Percentiles rank a stretch among this genome's conserved stretches.
Evolutionary conservation across 2,329 filamentous ascomycete species (phyloP).

Genomic region (Alternaria gaisen): DNA sequence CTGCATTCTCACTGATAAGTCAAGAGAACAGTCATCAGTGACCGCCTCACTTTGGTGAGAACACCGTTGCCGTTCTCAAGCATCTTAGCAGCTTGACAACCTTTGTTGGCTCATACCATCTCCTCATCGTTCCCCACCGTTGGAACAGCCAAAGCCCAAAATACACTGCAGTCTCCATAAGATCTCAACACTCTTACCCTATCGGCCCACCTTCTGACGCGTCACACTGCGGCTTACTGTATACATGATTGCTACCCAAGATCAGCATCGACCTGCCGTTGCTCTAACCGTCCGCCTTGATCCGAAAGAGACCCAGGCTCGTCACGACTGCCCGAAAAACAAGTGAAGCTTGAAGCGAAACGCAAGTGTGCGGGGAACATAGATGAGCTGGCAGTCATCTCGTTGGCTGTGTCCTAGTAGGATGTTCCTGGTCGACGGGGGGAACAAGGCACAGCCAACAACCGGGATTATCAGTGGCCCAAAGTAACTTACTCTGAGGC

Average conservation of each 20-base stretch:
- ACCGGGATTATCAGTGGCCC: constrained; percentile 1
- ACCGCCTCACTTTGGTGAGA: constrained; percentile 7
- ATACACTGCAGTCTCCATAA: constrained; percentile 1
- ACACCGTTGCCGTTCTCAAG: not conserved
- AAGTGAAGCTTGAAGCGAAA: constrained; percentile 12
- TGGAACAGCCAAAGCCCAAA: constrained; percentile 5
- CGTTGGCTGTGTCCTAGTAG: constrained; percentile 7
- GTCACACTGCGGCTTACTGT: constrained; percentile 7
- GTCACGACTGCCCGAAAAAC: constrained; percentile 9
- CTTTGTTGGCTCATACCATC: constrained; percentile 3
- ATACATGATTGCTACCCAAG: constrained; percentile 4
- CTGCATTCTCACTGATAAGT: constrained; percentile 10
- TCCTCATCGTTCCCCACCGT: constrained; percentile 1
- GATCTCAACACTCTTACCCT: constrained; percentile 2
- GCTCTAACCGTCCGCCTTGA: constrained; percentile 4
- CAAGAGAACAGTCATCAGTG: constrained; percentile 5
- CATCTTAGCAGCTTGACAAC: not conserved
- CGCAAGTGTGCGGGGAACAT: constrained; percentile 19
- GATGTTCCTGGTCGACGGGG: constrained; percentile 12
- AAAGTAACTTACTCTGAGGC: constrained; percentile 5
- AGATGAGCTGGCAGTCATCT: constrained; percentile 9
- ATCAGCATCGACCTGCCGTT: constrained; percentile 10
- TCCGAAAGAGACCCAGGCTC: constrained; percentile 9
- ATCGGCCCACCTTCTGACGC: constrained; percentile 17
- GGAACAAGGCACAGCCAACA: not conserved